A percentile compares a stretch with the other conserved stretches of the same genome.
These are phyloP conservation scores for Metarhizium robertsii DNA, from an alignment of 2,329 filamentous ascomycete genomes.

Conservation along the genomic window DNA sequence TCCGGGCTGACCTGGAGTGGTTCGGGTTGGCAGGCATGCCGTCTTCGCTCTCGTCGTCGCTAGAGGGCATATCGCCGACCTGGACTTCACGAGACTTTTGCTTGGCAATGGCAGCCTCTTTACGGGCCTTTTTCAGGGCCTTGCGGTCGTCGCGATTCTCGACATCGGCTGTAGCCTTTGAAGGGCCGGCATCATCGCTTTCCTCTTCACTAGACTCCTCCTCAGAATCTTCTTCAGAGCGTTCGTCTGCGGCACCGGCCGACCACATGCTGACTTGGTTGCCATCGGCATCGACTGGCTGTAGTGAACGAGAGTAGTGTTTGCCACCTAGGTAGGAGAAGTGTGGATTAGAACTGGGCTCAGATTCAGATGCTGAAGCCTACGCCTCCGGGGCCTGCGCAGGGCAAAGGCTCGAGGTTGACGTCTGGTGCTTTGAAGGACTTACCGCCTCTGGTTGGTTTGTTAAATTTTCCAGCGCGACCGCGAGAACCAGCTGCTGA, in stretches of 20 bases:
- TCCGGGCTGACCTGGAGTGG: conserved; percentile 67
- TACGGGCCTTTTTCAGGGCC: conserved; percentile 79
- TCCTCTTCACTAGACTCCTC: conserved; percentile 44
- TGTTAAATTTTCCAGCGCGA: conserved; percentile 88
- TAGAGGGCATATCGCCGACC: conserved; percentile 77
- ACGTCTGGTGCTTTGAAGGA: neutral
- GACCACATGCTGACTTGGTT: conserved; percentile 86
- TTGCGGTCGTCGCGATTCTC: conserved; percentile 76
- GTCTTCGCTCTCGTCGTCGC: conserved; percentile 52
- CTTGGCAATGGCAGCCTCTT: conserved; percentile 76
- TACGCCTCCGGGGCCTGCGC: no score
- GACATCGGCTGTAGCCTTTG: conserved; percentile 34
- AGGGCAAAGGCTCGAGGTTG: no score
- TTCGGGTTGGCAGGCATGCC: conserved; percentile 86
- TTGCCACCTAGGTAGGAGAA: conserved; percentile 61
- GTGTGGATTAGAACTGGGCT: neutral
- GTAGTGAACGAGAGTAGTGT: conserved; percentile 86
- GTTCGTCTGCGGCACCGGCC: conserved; percentile 46
- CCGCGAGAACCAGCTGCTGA: conserved; percentile 50
- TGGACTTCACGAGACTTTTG: conserved; percentile 63
- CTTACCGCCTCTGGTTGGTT: conserved; percentile 83
- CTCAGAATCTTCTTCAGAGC: conserved; percentile 42
- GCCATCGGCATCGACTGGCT: conserved; percentile 80
- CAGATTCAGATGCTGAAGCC: no score
- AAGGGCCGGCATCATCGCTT: conserved; percentile 34